A percentile compares a stretch with the other conserved stretches of the same genome.
These are phyloP conservation scores for Chrysanthemum lavandulifolium DNA, from an alignment of 129 eudicot species.

Conservation along the genomic window DNA sequence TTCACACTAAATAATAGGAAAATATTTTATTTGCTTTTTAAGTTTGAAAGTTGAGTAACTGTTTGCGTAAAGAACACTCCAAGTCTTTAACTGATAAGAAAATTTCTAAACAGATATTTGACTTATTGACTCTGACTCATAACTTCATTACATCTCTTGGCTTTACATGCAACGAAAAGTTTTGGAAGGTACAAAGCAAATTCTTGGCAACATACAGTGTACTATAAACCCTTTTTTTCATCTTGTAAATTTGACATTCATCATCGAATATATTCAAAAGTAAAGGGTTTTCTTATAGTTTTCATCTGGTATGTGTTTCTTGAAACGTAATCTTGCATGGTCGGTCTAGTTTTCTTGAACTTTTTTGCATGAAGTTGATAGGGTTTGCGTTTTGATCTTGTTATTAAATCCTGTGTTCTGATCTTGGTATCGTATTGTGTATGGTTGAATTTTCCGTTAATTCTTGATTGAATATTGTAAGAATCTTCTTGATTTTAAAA, in stretches of 20 bases:
- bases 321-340: conserved; percentile 3
- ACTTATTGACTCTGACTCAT: background rate
- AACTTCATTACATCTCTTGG: too few relatives aligned
- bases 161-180: conserved; percentile 28
- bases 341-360: background rate
- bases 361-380: conserved; percentile 3
- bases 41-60: background rate
- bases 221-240: background rate
- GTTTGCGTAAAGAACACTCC: background rate
- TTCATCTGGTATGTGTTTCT: conserved; percentile 18
- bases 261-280: background rate
- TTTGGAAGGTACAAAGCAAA: conserved; percentile 27
- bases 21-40: too few relatives aligned
- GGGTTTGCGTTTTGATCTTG: conserved; percentile 11
- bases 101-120: background rate
- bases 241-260: background rate
- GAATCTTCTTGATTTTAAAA: conserved; percentile 1
- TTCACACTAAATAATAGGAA: too few relatives aligned
- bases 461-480: background rate
- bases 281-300: background rate
- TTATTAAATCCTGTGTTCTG: background rate
- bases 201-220: background rate
- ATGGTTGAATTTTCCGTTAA: background rate
- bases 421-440: too few relatives aligned
- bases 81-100: background rate